Evolutionary conservation across 2,329 filamentous ascomycete genomes (phyloP), one percentile per base, ranked within the genome.

Genomic region (Pyrenophora tritici-repentis): DNA sequence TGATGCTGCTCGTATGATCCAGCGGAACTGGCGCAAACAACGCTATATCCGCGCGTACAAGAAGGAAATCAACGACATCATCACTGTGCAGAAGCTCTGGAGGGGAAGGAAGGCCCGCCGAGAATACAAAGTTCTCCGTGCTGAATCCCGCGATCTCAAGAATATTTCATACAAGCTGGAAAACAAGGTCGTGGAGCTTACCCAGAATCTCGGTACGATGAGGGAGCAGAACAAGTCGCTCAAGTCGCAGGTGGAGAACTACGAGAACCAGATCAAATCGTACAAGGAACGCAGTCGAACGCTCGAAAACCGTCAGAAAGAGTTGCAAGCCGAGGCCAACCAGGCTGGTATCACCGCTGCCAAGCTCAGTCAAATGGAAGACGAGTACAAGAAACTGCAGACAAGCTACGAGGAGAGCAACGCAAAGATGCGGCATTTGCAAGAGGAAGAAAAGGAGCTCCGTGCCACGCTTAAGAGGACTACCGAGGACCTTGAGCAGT

Each of bases 81-180:
- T 93, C 58, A 85, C 96, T 60, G 86, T 97, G 37, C 94, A 99
- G 76, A 96, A 87, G 74, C 75, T 97, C 71, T 97, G 91, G 91
- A 87, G 94, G 73, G 93, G 92, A 72, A 92, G 85, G 75, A 71
- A 76, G 58, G 93, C 94, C 47, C 86, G 94, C 61, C 85, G 82
- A 61, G 86, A 85, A 41, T 99, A 99, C 82, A 97, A 96, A 84
- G 86, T 81, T 64, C 79, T 96, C 55, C 90, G 94, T 62, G 92
- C 97, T 76, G 94, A 99, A 76, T 94, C 94, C 60, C 89, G 94
- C 70, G 95, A 99, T 79, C 84, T 99, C 73, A 97, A 97, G 82
- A 93, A 97, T 76, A 99, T 99, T 64, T 97, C 94, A 2, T 99
- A 99, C 82, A 97, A 96, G 81, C 81, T 99, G 66, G 94, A 99